Base-by-base conservation (phyloP, 2,329 filamentous ascomycete species). In the Alternaria metachromatica region DNA sequence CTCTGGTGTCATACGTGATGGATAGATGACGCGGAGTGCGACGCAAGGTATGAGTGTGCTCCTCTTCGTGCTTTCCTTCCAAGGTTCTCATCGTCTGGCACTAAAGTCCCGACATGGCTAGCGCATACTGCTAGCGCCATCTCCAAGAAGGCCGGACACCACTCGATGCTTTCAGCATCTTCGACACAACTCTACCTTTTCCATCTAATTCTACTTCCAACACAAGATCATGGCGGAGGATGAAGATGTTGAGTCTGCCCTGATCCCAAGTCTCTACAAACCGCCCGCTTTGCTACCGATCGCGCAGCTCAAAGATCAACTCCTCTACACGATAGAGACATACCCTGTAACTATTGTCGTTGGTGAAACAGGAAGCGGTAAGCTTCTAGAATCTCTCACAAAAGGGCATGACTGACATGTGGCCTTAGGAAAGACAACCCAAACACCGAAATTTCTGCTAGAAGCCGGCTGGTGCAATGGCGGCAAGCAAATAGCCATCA, bases 371-470 rank as follows among this genome's bases (percentile, higher is more conserved):
- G 96, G 96, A 5, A 97, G 92, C 21, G 75, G 74, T 44, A 76
- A 44, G 4, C 1, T n/a, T 12, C 5, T 4, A 2, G 5, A 23
- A 1, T 25, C 4, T n/a, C 11, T 2, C 6, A 11, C 0, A 6
- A 4, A 23, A 20, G 1, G 4, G 1, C 1, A 12, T 9, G 6
- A 6, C 21, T 56, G 5, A 37, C 10, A n/a, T 8, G 45, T n/a
- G 7, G 1, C 8, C 12, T 28, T 23, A 94, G 95, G 45, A 30
- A 98, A 98, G 81, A 97, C 94, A 2, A 98, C 96, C 0, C 96
- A 98, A 77, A 90, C 98, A 46, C 96, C 96, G 1, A 95, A 97
- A 72, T 98, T 92, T 73, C 86, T 98, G 12, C 90, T 97, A 62
- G 86, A 92, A 72, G 92, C 91, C 74, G 95, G 95, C 80, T 98